Evolutionary conservation across 2,329 filamentous ascomycete species (phyloP), one percentile per base, ranked within the genome.

Genomic region (Neonectria ditissima): DNA sequence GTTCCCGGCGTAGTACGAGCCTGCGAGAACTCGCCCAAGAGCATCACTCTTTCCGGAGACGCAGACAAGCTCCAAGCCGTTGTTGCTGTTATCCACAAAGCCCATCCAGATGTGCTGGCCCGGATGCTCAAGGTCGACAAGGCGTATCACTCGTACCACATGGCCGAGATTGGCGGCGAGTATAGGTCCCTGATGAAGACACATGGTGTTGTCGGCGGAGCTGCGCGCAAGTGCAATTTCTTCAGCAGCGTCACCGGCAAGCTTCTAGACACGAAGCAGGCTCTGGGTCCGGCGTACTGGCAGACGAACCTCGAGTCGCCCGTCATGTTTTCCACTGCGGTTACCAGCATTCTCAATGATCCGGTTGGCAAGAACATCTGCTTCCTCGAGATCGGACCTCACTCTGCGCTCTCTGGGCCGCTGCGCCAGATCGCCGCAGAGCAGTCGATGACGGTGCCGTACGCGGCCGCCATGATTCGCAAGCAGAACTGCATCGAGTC

Each of bases 81-180:
- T 7, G 56, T 79, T 16, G 63, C 64, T 3, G 61, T 63, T 1
- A 71, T 80, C 39, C 73, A 77, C 53, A 24, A 63, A 9, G 67
- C 59, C 1, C 63, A 69, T 5, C 74, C 77, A 0, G 73, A 73
- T 9, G 71, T 73, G 0, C 73, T 79, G 18, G 72, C 74, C 1
- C 70, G 77, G 2, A 50, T 71, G 4, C 64, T 82, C 1, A 75
- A 76, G 26, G 76, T 80, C 1, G 74, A 79, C 14, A 77, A 74
- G 51, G 80, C 80, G 0, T 83, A 81, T 53, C 80, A 82, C 69
- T 82, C 80, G 1, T 69, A 74, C 56, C 76, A 78, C 43, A 77
- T 79, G 75, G 52, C 64, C 14, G 65, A 67, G 13, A 69, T 75
- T 3, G 71, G 69, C n/a, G 45, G 28, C 2, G 32, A 57, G 5